A percentile compares a stretch with the other conserved stretches of the same genome.
Evolutionary conservation across 306 rosid genomes (phyloP).

Genomic region (Glycyrrhiza uralensis): DNA sequence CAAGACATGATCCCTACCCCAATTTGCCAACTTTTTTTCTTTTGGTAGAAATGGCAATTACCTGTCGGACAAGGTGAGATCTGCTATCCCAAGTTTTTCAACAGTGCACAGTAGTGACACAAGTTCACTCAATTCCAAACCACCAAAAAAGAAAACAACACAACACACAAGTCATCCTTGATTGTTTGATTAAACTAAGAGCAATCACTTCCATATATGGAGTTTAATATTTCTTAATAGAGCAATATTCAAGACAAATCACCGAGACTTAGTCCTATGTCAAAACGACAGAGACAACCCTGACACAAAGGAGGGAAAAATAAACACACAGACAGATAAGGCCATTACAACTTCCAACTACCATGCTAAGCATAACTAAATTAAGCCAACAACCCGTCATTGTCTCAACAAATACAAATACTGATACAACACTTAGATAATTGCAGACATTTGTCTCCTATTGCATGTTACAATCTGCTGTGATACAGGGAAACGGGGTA

Average conservation of each 20-base stretch:
- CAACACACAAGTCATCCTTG: no score
- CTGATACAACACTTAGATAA: constrained; percentile 42
- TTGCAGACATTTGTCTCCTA: constrained; percentile 49
- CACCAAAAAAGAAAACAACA: no score
- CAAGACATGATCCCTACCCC: not conserved
- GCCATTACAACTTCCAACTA: constrained; percentile 22
- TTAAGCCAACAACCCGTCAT: constrained; percentile 22
- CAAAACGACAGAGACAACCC: not conserved
- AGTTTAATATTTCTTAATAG: not conserved
- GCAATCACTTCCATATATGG: no score
- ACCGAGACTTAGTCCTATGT: not conserved
- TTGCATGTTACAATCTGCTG: constrained; percentile 46
- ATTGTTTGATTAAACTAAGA: no score
- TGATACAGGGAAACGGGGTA: constrained; percentile 42
- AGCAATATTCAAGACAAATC: not conserved
- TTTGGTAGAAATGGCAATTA: not conserved
- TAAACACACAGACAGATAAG: not conserved
- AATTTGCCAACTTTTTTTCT: not conserved
- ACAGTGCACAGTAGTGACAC: no score
- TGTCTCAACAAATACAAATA: constrained; percentile 40
- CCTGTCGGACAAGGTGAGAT: no score
- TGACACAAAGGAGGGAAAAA: not conserved
- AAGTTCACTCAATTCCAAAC: no score
- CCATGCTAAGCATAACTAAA: constrained; percentile 29
- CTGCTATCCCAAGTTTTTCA: no score